phyloP scores from a whole-genome alignment of 2,329 filamentous ascomycete genomes.

The Beauveria sp. region DNA sequence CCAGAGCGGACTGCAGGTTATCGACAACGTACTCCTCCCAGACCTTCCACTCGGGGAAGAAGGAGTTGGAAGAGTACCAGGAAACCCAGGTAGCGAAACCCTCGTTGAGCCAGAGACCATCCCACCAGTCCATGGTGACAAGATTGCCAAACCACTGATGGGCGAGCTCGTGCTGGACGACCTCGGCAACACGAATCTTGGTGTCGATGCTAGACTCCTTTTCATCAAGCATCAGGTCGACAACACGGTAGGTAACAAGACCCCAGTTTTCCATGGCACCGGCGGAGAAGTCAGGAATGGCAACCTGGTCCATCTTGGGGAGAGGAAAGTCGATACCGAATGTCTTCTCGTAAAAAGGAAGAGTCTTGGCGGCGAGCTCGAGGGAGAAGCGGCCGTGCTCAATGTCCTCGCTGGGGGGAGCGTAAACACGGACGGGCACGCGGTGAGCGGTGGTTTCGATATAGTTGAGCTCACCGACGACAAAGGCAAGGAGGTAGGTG shows the following conservation, averaged over 20 bases:
- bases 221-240: conserved; percentile 76
- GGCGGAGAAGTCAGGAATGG: conserved; percentile 90
- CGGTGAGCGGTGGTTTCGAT: conserved; percentile 90
- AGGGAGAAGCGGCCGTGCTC: conserved; percentile 87
- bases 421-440: conserved; percentile 88
- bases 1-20: conserved; percentile 79
- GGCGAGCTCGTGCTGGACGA: conserved; percentile 92
- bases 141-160: conserved; percentile 98
- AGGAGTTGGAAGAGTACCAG: conserved; percentile 77
- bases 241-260: conserved; percentile 87
- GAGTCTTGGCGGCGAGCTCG: conserved; percentile 78
- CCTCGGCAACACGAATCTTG: conserved; percentile 89
- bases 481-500: conserved; percentile 89
- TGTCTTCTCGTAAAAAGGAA: conserved; percentile 92
- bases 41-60: conserved; percentile 97
- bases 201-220: conserved; percentile 81
- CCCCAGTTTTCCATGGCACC: conserved; percentile 99
- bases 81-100: conserved; percentile 60
- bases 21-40: conserved; percentile 95
- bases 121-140: conserved; percentile 98
- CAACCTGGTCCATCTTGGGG: conserved; percentile 57
- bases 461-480: conserved; percentile 88
- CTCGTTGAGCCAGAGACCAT: conserved; percentile 93
- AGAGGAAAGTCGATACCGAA: conserved; percentile 70
- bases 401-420: conserved; percentile 81